These are phyloP conservation scores for Paraglomus brasilianum DNA, from an alignment of 192 early-diverging fungal genomes.

Conservation along the genomic window DNA sequence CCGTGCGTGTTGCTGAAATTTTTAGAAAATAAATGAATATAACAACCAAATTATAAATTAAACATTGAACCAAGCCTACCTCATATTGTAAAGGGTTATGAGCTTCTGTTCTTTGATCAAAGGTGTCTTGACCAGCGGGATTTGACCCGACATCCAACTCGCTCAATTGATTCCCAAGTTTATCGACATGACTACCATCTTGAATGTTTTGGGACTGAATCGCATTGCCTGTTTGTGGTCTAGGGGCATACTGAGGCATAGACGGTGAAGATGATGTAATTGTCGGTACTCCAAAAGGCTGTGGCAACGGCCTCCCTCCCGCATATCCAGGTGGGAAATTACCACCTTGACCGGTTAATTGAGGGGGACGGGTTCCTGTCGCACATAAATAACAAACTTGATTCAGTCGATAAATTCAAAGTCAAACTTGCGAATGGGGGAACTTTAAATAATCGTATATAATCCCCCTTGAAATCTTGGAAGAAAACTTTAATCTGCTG, in stretches of 20 bases:
- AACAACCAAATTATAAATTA: background rate
- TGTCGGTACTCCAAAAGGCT: background rate
- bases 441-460: background rate
- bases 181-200: conserved; percentile 6
- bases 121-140: background rate
- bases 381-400: conserved; percentile 15
- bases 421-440: background rate
- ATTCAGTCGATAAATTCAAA: background rate
- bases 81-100: too few relatives aligned
- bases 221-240: background rate
- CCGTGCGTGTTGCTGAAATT: background rate
- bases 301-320: background rate
- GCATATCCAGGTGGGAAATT: background rate
- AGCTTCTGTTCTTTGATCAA: conserved; percentile 21
- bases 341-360: background rate
- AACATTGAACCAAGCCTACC: background rate
- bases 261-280: background rate
- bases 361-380: conserved; percentile 25
- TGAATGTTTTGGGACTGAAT: background rate
- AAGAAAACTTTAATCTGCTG: background rate
- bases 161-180: conserved; percentile 21
- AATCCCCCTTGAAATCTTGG: background rate
- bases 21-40: background rate
- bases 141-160: conserved; percentile 12
- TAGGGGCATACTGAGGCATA: conserved; percentile 12